Evolutionary conservation across 805 yeast genomes (phyloP), one percentile per base, ranked within the genome.

Genomic region (Wickerhamiella allomyrinae): DNA sequence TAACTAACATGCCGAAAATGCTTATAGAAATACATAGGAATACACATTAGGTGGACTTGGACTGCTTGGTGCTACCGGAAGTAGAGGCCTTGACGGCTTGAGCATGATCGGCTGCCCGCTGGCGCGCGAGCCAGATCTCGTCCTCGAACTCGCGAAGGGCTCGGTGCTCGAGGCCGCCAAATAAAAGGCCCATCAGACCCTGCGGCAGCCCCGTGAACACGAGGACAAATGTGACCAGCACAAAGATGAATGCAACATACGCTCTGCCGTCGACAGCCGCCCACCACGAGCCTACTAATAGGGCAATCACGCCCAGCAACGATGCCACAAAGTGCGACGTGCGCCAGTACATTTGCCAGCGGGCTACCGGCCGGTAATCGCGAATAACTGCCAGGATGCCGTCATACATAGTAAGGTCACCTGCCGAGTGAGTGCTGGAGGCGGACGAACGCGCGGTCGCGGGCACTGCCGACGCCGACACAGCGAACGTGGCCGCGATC

Each of bases 81-180:
- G n/a, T n/a, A n/a, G n/a, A n/a, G n/a, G n/a, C n/a, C 29, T 25
- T 25, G 29, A n/a, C n/a, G 13, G 29, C n/a, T 10, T 25, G 29
- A 11, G 13, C 13, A 10, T 25, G 37, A 29, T 43, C 31, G 3
- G 15, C 31, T 11, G 11, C 15, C 8, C 31, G 31, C 6, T 19
- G 41, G 13, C 43, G 43, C 6, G 61, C 60, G 34, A 61, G 51
- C 37, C 57, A 59, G 1, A 86, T 81, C 56, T 89, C 93, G 49
- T 68, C 59, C 45, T 71, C 70, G 5, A 85, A 85, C 60, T 89
- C 97, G 20, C 61, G 63, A 38, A 91, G 60, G 1, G 87, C 89
- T 37, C 97, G 66, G 40, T 65, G 57, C 56, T 91, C 98, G n/a
- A 74, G 69, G 25, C 85, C 67, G 0, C 94, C 93, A 56, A 87